Conservation (phyloP, 164 flowering plant genomes). For the Piper longum region DNA sequence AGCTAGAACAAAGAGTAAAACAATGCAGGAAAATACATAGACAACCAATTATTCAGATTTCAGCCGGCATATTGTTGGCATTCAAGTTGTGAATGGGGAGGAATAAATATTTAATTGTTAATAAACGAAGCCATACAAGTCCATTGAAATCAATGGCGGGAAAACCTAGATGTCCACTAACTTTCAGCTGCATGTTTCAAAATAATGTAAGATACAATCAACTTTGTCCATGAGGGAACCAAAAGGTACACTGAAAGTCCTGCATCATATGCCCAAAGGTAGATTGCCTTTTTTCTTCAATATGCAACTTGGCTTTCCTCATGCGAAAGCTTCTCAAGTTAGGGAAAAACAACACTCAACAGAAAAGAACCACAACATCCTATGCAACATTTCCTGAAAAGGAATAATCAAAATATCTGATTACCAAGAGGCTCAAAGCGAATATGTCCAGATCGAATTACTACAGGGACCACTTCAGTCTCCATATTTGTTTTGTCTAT, state of each 20-base stretch:
- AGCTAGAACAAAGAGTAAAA: neutral
- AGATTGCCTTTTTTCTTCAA: too few species aligned
- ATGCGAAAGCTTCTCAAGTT: neutral
- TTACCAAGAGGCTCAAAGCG: conserved; percentile 56
- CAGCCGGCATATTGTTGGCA: too few species aligned
- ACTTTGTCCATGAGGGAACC: too few species aligned
- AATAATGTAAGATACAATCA: neutral
- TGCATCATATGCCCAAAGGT: neutral
- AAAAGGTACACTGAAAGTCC: neutral
- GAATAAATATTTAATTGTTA: too few species aligned
- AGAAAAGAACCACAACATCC: neutral
- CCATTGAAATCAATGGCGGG: neutral
- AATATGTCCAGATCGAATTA: conserved; percentile 82
- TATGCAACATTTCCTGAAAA: neutral
- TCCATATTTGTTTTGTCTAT: conserved; percentile 22
- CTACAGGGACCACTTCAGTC: conserved; percentile 56
- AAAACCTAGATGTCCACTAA: neutral
- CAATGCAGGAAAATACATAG: neutral
- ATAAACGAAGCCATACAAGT: neutral
- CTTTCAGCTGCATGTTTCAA: neutral
- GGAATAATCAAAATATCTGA: conserved; percentile 8
- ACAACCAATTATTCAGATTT: neutral
- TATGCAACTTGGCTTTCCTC: too few species aligned
- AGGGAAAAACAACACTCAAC: neutral
- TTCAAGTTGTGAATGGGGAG: neutral